These are phyloP conservation scores for Botryotinia convoluta DNA, from an alignment of 2,329 filamentous ascomycete genomes.

Conservation along the genomic window DNA sequence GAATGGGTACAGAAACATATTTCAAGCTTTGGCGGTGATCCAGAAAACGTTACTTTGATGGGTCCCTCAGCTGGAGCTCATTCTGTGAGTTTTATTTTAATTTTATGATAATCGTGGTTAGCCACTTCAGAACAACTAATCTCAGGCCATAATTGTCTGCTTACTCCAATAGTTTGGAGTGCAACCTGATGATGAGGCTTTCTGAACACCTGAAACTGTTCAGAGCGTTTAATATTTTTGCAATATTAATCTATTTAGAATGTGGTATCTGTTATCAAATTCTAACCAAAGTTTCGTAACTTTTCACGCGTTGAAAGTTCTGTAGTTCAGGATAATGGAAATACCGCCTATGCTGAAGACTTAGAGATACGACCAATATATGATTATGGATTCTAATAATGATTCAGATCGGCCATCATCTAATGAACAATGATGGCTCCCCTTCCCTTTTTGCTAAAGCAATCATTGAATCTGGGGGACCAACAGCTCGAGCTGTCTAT, in stretches of 20 bases:
- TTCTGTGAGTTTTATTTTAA: conserved; percentile 44
- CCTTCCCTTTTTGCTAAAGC: conserved; percentile 49
- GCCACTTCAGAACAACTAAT: not conserved
- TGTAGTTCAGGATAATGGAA: not conserved
- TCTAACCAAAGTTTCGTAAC: not conserved
- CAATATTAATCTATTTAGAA: not conserved
- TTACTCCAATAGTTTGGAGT: not conserved
- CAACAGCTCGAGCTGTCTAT: conserved; percentile 55
- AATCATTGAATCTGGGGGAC: conserved; percentile 56
- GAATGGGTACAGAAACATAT: conserved; percentile 62
- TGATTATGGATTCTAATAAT: not conserved
- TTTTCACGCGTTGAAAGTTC: not conserved
- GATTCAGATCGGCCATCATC: conserved; percentile 62
- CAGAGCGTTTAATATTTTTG: not conserved
- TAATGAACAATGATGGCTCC: conserved; percentile 49
- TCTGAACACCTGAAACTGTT: no score
- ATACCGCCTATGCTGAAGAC: no score
- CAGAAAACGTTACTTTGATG: conserved; percentile 57
- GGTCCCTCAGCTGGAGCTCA: conserved; percentile 62
- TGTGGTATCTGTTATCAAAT: not conserved
- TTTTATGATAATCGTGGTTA: not conserved
- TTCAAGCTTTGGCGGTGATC: conserved; percentile 58
- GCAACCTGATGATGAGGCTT: not conserved
- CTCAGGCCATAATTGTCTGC: no score
- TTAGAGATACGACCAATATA: not conserved